Conservation (phyloP, 371 early-diverging fungal species). For the Actinomortierella wolfii region DNA sequence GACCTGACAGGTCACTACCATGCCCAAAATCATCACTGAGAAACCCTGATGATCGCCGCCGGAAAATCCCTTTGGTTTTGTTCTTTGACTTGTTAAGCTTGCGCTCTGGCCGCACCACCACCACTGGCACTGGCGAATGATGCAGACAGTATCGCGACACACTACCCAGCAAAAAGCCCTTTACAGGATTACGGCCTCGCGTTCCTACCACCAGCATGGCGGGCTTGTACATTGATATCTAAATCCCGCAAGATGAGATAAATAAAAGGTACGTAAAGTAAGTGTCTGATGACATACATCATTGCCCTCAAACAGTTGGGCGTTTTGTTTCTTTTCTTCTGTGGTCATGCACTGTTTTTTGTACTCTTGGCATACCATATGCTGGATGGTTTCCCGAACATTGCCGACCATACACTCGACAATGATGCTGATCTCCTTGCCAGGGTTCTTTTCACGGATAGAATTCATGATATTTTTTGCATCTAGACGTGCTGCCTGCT, state of each 20-base stretch:
- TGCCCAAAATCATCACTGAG: conserved; percentile 1
- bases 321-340: neutral
- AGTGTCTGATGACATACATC: too few species aligned
- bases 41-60: conserved; percentile 24
- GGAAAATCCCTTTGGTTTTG: conserved; percentile 41
- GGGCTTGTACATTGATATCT: conserved; percentile 64
- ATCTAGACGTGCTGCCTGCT: conserved; percentile 52
- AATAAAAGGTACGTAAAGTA: neutral
- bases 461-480: conserved; percentile 56
- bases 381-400: conserved; percentile 64
- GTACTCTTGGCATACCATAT: too few species aligned
- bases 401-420: conserved; percentile 67
- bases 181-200: conserved; percentile 59
- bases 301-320: neutral
- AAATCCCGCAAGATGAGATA: neutral
- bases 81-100: conserved; percentile 54
- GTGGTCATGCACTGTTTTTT: too few species aligned
- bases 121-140: conserved; percentile 62
- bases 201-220: conserved; percentile 64
- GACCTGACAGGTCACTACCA: too few species aligned
- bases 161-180: conserved; percentile 59
- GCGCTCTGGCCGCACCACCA: conserved; percentile 60
- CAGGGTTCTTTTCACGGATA: conserved; percentile 46
- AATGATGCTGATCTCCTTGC: conserved; percentile 55
- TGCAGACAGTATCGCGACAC: conserved; percentile 66